Evolutionary conservation across 2,329 filamentous ascomycete genomes (phyloP).

Genomic region (Pyrenochaeta sp.): DNA sequence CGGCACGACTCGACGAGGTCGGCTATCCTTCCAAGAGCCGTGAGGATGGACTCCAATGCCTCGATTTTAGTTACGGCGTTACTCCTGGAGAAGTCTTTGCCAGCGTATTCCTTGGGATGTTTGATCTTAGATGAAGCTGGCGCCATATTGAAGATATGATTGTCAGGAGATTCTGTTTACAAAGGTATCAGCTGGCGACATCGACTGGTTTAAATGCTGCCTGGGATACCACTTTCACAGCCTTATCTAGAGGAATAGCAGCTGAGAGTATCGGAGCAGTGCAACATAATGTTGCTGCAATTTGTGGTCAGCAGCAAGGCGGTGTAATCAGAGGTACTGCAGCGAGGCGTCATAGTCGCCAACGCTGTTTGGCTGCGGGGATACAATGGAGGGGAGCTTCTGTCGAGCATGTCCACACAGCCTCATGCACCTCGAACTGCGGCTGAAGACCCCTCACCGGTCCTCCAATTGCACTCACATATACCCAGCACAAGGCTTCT

Average conservation of each 20-base stretch:
- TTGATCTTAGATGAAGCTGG: neutral
- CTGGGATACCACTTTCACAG: neutral
- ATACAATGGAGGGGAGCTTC: neutral
- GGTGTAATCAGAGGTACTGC: neutral
- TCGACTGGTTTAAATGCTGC: neutral
- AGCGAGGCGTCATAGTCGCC: neutral
- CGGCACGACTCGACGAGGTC: neutral
- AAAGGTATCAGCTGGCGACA: neutral
- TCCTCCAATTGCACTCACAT: neutral
- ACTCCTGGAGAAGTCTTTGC: neutral
- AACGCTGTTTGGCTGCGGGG: neutral
- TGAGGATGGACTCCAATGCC: neutral
- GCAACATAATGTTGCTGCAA: neutral
- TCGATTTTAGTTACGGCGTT: neutral
- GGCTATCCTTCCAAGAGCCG: neutral
- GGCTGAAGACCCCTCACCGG: neutral
- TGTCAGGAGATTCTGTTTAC: neutral
- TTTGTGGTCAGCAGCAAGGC: neutral
- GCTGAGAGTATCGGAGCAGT: neutral
- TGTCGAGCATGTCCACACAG: neutral
- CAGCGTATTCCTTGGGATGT: neutral
- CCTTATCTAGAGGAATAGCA: neutral
- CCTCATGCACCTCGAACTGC: neutral
- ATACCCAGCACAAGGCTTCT: neutral
- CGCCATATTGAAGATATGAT: neutral